Conservation (phyloP, 2,329 filamentous ascomycete genomes). For the Dactylellina cionopaga region DNA sequence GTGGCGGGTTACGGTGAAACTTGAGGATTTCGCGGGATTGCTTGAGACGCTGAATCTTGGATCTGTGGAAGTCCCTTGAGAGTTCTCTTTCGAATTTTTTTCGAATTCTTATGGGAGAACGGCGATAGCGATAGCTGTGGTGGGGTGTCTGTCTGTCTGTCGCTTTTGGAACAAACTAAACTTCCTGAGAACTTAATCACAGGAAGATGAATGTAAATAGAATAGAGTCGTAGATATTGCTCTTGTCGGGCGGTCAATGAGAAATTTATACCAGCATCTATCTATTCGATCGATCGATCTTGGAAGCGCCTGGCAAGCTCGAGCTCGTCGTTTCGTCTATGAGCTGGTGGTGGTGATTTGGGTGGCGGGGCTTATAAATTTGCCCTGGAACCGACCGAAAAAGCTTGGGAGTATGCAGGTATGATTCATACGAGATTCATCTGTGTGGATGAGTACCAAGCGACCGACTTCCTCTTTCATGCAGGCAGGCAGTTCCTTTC, state of each 20-base stretch:
- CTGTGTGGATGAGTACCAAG: too few species aligned
- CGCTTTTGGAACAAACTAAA: not conserved
- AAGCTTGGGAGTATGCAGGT: constrained; percentile 1
- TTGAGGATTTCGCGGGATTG: constrained; percentile 33
- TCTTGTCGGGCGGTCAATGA: not conserved
- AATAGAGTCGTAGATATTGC: not conserved
- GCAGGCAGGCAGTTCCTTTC: too few species aligned
- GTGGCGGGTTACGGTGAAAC: constrained; percentile 56
- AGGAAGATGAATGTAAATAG: not conserved
- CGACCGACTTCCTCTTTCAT: not conserved
- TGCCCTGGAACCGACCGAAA: constrained; percentile 17
- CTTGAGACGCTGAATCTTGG: constrained; percentile 35
- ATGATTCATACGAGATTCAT: constrained; percentile 25
- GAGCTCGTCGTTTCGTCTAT: not conserved
- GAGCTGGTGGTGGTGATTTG: not conserved
- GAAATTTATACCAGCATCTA: constrained; percentile 5
- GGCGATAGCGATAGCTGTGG: not conserved
- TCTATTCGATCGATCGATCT: not conserved
- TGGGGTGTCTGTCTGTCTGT: not conserved
- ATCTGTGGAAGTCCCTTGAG: not conserved
- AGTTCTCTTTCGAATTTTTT: not conserved
- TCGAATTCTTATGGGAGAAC: not conserved
- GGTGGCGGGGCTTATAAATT: constrained; percentile 36
- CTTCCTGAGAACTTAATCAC: constrained; percentile 52
- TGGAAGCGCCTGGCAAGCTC: not conserved